Base-by-base conservation (phyloP, 75 land plant genomes). In the Sequoiadendron giganteum region DNA sequence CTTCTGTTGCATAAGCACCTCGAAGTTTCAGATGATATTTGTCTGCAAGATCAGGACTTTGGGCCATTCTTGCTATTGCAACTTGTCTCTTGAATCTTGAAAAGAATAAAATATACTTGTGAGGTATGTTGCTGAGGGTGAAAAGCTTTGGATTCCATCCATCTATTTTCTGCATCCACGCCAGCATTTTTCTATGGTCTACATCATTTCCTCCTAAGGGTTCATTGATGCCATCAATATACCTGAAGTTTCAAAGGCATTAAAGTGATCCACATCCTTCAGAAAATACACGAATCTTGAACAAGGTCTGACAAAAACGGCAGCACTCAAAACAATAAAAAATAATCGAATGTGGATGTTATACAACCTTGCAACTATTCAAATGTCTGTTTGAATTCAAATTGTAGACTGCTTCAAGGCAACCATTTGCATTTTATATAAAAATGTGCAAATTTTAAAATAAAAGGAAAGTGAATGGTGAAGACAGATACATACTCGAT, bases 161-260 rank as follows among this genome's bases (percentile, higher is more conserved):
- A 87, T 98, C 94, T 36, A 98, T 93, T 88, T 93, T 95, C n/a
- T 87, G 88, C 92, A 97, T 93, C 99, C 99, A 98, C 83, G 90
- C 89, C 7, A 91, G 14, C 3, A 92, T 90, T 86, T 90, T 89
- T n/a, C 86, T 86, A 52, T 87, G 89, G 45, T 91, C 86, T 30
- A 85, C 88, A 14, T 85, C 90, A 58, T 86, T 84, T 39, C 94
- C 94, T 9, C 90, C 90, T 32, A 95, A 86, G 25, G 93, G 89
- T 42, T 86, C 86, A 84, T 93, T 91, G 16, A 97, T 87, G 76
- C 95, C 92, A 39, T 98, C 96, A 79, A 98, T 91, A 65, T 94
- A 98, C 94, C 99, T 98, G 90, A 28, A 87, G 86, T 36, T 85
- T 15, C 65, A 85, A 49, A 34, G 49, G 28, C 55, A 85, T 54